These are phyloP conservation scores for Plenodomus biglobosus DNA, from an alignment of 2,329 filamentous ascomycete species.

Conservation along the genomic window DNA sequence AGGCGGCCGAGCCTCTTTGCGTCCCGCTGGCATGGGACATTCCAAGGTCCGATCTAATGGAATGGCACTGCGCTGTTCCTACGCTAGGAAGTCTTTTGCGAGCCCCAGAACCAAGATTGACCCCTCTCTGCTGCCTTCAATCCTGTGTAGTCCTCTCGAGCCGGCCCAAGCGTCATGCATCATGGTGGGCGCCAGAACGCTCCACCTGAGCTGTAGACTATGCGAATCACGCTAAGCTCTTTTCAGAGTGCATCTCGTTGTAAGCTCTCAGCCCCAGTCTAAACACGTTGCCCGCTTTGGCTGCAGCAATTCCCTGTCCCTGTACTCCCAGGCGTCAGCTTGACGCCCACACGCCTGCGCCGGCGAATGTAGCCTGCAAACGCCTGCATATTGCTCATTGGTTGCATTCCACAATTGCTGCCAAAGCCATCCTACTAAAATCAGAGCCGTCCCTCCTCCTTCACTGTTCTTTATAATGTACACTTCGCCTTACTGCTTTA, in stretches of 20 bases:
- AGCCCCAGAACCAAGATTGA: neutral
- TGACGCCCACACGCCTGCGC: slow-evolving; percentile 31
- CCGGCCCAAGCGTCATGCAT: neutral
- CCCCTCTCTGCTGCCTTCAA: neutral
- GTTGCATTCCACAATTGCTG: slow-evolving; percentile 28
- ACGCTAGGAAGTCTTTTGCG: neutral
- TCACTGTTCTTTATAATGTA: slow-evolving; percentile 37
- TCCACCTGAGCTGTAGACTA: slow-evolving; percentile 27
- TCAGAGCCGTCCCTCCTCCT: slow-evolving; percentile 17
- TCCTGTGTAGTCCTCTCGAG: neutral
- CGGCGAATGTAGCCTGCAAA: slow-evolving; percentile 19
- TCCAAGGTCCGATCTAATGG: neutral
- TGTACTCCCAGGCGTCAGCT: slow-evolving; percentile 35
- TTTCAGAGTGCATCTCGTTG: slow-evolving; percentile 26
- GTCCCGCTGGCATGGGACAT: slow-evolving; percentile 13
- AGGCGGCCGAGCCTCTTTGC: slow-evolving; percentile 17
- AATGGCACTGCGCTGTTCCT: neutral
- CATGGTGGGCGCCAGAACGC: slow-evolving; percentile 16
- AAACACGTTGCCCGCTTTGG: slow-evolving; percentile 27
- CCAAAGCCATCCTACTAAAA: slow-evolving; percentile 18
- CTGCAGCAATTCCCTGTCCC: slow-evolving; percentile 33
- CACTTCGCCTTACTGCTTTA: slow-evolving; percentile 18
- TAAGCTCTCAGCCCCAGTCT: slow-evolving; percentile 43
- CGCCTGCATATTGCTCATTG: slow-evolving; percentile 21
- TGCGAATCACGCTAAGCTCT: slow-evolving; percentile 22